Base-by-base conservation (phyloP, 768 basidiomycete genomes). In the Jaapia argillacea region DNA sequence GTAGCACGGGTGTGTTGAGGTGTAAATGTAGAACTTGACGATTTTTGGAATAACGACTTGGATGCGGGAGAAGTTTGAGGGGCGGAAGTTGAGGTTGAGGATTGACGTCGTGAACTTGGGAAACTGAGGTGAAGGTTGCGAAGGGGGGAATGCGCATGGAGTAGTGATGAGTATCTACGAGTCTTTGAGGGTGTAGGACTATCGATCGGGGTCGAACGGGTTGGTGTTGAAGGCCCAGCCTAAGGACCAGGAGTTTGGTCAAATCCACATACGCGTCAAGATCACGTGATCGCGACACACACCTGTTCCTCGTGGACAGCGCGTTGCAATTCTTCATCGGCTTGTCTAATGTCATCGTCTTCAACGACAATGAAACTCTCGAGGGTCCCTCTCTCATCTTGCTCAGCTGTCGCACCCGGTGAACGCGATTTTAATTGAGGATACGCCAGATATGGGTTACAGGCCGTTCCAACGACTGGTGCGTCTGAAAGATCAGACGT, bases 1-100 rank as follows among this genome's bases (percentile, higher is more conserved):
- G 62, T 69, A 71, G 53, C 43, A 77, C 58, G 41, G 69, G 69
- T 27, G 72, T 52, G 36, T 69, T 63, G 4, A 72, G 65, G 22
- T 66, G 52, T 41, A n/a, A n/a, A 49, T 61, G 38, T 46, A 56
- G 23, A 59, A 62, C 41, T 56, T 16, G 10, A 33, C 28, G 10
- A 33, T 10, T 33, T 48, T 63, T 61, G 47, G 60, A 51, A 66
- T 59, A 21, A 64, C 57, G 40, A 61, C 54, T 33, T 63, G 53
- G 42, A 62, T 48, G 27, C 59, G 41, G 14, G 58, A 39, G 48
- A 63, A 58, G 40, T 54, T 50, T 40, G 66, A 58, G 44, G 72
- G 61, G 23, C 71, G n/a, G n/a, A n/a, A n/a, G n/a, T n/a, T n/a
- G n/a, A n/a, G n/a, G n/a, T n/a, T n/a, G n/a, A n/a, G n/a, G n/a